A percentile compares a stretch with the other conserved stretches of the same genome.
Evolutionary conservation across 2,329 filamentous ascomycete species (phyloP).

Genomic region (Aspergillus calidoustus): DNA sequence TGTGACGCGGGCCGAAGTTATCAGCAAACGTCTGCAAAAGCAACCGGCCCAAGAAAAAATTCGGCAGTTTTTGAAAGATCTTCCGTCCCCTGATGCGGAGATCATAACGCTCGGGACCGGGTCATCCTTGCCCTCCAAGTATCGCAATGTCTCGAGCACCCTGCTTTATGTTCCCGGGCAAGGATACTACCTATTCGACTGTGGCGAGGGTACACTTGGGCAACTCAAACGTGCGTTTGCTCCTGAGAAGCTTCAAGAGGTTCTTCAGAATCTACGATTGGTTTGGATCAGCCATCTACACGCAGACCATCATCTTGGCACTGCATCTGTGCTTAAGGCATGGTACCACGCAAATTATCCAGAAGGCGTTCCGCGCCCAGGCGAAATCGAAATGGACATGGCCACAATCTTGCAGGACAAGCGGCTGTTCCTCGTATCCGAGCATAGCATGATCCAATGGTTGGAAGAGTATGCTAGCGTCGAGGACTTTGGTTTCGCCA

Average conservation of each 20-base stretch:
- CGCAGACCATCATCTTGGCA: constrained; percentile 93
- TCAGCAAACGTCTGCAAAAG: constrained; percentile 33
- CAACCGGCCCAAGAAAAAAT: constrained; percentile 37
- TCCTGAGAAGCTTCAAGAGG: constrained; percentile 65
- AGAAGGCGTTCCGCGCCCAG: constrained; percentile 41
- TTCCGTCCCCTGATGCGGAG: constrained; percentile 77
- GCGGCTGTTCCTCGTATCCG: constrained; percentile 69
- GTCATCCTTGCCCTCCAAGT: constrained; percentile 86
- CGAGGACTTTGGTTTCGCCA: constrained; percentile 74
- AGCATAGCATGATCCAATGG: constrained; percentile 73
- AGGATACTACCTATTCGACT: constrained; percentile 90
- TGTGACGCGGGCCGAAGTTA: constrained; percentile 34
- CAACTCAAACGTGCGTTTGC: constrained; percentile 78
- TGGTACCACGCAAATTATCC: constrained; percentile 69
- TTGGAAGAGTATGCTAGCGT: constrained; percentile 78
- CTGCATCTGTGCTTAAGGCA: constrained; percentile 76
- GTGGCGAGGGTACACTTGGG: constrained; percentile 88
- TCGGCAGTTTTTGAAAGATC: constrained; percentile 60
- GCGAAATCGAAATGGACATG: constrained; percentile 40
- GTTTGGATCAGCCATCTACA: constrained; percentile 96
- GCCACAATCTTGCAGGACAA: constrained; percentile 46
- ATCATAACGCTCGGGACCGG: constrained; percentile 89
- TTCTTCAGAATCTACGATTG: constrained; percentile 76
- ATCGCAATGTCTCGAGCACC: constrained; percentile 92
- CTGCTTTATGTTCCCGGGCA: constrained; percentile 80